Conservation (phyloP, 805 yeast genomes). For the Saturnispora dispora region DNA sequence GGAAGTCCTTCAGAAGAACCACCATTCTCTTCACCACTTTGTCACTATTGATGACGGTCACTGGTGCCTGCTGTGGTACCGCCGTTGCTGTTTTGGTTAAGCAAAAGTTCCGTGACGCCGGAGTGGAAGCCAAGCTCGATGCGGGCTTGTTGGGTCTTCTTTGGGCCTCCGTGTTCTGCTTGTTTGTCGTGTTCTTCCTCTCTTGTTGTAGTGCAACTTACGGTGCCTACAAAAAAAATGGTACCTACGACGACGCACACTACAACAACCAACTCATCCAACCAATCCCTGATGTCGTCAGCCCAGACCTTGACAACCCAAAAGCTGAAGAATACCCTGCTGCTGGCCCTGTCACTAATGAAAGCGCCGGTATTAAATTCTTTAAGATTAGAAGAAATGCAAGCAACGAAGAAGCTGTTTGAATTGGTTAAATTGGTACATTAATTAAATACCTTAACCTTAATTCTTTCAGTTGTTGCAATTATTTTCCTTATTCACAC, state of each 20-base stretch:
- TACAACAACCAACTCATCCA: background rate
- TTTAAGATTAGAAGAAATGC: conserved; percentile 59
- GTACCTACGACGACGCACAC: conserved; percentile 16
- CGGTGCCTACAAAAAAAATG: conserved; percentile 43
- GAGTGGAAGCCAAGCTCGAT: conserved; percentile 41
- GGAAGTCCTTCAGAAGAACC: conserved; percentile 44
- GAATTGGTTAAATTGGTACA: background rate
- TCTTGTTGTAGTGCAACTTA: conserved; percentile 43
- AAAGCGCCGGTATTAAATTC: conserved; percentile 57
- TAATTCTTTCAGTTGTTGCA: background rate
- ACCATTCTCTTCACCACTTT: conserved; percentile 42
- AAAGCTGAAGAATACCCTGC: conserved; percentile 3
- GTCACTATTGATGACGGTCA: conserved; percentile 46
- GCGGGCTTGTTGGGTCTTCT: conserved; percentile 49
- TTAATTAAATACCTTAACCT: background rate
- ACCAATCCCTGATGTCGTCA: conserved; percentile 1
- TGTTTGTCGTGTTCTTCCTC: conserved; percentile 41
- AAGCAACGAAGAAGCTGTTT: conserved; percentile 31
- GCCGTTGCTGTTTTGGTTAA: conserved; percentile 72
- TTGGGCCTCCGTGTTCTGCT: conserved; percentile 60
- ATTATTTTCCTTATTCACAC: background rate
- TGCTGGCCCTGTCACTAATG: conserved; percentile 24
- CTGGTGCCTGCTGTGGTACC: conserved; percentile 64
- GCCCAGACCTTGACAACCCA: conserved; percentile 16
- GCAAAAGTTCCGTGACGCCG: conserved; percentile 49